Base-by-base conservation (phyloP, 352 stramenopile genomes). In the Blastocystis sp. region DNA sequence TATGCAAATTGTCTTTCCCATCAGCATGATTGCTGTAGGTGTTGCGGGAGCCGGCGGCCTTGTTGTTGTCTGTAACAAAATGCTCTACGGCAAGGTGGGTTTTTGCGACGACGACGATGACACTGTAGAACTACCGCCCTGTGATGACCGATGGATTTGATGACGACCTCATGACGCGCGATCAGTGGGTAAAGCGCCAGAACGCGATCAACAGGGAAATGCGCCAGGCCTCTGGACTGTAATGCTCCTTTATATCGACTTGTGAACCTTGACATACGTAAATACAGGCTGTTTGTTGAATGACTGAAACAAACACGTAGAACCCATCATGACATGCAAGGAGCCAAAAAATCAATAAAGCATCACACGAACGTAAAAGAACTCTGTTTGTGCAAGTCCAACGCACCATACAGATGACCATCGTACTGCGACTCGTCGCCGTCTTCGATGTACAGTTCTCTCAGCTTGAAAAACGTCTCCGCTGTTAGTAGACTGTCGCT, bases 1-100 rank as follows among this genome's bases (percentile, higher is more conserved):
- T 84, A 84, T 84, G 74, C 74, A 84, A 84, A 84, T 84, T 84
- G 74, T 84, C 4, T 84, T 84, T 45, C 74, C 74, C 60, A 68
- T 84, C 60, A 45, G 38, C 21, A 84, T 84, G 74, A 54, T 84
- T 24, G 74, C 48, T 59, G 74, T 84, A n/a, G 74, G 74, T 42
- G 74, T 84, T 69, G 52, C 52, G 2, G 54, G 57, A 57, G 74
- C 74, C 61, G 74, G 52, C 66, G 74, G 45, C 21, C 74, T 84
- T 42, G 38, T 84, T 43, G 38, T 69, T n/a, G 54, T 84, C 28
- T 21, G 54, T n/a, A 84, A 84, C n/a, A 45, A 52, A 9, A 54
- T 68, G 38, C 48, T 70, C n/a, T 84, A 70, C 60, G 28, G 66
- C 10, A 84, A 84, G 74, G 74, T 84, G 66, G n/a, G 74, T 57